A percentile compares a stretch with the other conserved stretches of the same genome.
phyloP scores from a whole-genome alignment of 1,139 yeast genomes.

The Taphrina populina region DNA sequence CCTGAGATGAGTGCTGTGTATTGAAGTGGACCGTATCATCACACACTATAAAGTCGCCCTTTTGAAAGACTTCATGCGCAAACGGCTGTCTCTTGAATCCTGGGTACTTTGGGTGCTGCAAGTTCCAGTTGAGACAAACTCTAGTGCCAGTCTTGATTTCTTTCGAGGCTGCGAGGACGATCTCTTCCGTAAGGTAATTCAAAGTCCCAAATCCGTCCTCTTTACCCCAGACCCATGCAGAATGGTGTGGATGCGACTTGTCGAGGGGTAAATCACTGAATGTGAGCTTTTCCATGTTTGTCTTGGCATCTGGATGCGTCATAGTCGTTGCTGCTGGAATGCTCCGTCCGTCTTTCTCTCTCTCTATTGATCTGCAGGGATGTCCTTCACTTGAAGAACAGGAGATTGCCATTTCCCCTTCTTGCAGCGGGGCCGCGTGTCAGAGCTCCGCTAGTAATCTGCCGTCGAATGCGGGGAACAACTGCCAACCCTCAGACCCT shows the following conservation, averaged over 20 bases:
- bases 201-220: slow-evolving; percentile 36
- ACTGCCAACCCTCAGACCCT: too few species aligned
- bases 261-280: slow-evolving; percentile 34
- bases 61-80: slow-evolving; percentile 18
- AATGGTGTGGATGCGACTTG: slow-evolving; percentile 33
- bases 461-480: too few species aligned
- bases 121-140: slow-evolving; percentile 34
- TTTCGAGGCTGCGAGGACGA: slow-evolving; percentile 24
- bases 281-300: slow-evolving; percentile 1
- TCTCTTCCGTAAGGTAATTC: slow-evolving; percentile 32
- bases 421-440: too few species aligned
- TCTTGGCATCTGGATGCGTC: slow-evolving; percentile 3
- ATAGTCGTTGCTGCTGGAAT: too few species aligned
- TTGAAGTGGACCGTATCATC: slow-evolving; percentile 44
- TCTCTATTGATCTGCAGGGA: too few species aligned
- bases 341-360: too few species aligned
- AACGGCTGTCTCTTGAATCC: slow-evolving; percentile 24
- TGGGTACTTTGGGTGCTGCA: slow-evolving; percentile 25
- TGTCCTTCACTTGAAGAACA: too few species aligned
- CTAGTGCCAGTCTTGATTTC: slow-evolving; percentile 26
- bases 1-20: slow-evolving; percentile 44
- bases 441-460: too few species aligned
- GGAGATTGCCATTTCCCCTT: too few species aligned
- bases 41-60: slow-evolving; percentile 24
- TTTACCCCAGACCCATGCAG: slow-evolving; percentile 36